Percentiles rank a stretch among this genome's conserved stretches.
Evolutionary conservation across 1,284 basidiomycete genomes (phyloP).

Genomic region (Puccinia triticina): DNA sequence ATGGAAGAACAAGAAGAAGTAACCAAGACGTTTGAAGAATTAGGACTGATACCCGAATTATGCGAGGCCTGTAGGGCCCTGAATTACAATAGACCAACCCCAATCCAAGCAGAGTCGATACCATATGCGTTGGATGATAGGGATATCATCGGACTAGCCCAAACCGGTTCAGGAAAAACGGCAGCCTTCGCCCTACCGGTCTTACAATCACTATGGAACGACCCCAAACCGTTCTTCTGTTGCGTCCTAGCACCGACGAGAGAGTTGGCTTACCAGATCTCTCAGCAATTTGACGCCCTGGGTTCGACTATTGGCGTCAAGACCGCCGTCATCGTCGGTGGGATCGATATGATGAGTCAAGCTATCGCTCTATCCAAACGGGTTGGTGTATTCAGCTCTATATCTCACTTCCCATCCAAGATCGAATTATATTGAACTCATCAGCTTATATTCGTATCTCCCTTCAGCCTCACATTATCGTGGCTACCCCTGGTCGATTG

Average conservation of each 20-base stretch:
- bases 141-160: slow-evolving; percentile 96
- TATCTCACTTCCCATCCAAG: background rate
- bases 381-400: background rate
- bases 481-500: slow-evolving; percentile 95
- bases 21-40: slow-evolving; percentile 63
- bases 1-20: slow-evolving; percentile 7
- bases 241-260: slow-evolving; percentile 92
- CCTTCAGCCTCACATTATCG: slow-evolving; percentile 83
- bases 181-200: slow-evolving; percentile 96
- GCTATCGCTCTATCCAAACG: slow-evolving; percentile 87
- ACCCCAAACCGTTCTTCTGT: slow-evolving; percentile 89
- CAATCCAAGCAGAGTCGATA: slow-evolving; percentile 86
- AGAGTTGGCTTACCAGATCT: slow-evolving; percentile 98
- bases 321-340: slow-evolving; percentile 88
- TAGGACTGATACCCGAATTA: slow-evolving; percentile 87
- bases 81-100: slow-evolving; percentile 83
- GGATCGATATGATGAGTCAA: slow-evolving; percentile 91
- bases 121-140: slow-evolving; percentile 85
- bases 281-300: slow-evolving; percentile 90
- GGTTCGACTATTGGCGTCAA: slow-evolving; percentile 93
- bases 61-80: slow-evolving; percentile 82
- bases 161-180: slow-evolving; percentile 97
- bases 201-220: slow-evolving; percentile 93
- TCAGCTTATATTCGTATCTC: background rate
- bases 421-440: background rate